phyloP scores from a whole-genome alignment of 2,329 filamentous ascomycete genomes.

The Lachnellula hyalina region DNA sequence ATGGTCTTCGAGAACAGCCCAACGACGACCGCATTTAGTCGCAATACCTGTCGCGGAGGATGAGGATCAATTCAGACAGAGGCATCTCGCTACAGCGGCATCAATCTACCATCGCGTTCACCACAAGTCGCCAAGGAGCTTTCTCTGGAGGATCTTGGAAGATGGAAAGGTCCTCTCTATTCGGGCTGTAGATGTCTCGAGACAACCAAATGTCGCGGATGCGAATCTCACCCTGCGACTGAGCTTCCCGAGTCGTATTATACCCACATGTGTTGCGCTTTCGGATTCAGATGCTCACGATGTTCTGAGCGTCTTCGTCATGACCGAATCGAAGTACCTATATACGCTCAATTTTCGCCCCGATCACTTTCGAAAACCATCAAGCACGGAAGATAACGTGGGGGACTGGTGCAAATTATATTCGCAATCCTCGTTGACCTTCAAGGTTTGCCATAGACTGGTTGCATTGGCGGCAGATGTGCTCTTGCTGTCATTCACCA shows the following conservation, averaged over 20 bases:
- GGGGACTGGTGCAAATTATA: conserved; percentile 72
- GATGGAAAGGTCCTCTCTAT: conserved; percentile 76
- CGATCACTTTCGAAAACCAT: conserved; percentile 70
- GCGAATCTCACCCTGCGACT: conserved; percentile 72
- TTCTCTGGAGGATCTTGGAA: conserved; percentile 86
- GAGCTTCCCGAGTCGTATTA: conserved; percentile 67
- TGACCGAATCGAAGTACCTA: conserved; percentile 73
- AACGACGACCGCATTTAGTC: conserved; percentile 35
- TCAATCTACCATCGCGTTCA: conserved; percentile 80
- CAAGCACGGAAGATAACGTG: conserved; percentile 67
- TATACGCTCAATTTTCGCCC: conserved; percentile 80
- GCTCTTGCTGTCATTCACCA: conserved; percentile 73
- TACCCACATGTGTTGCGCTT: conserved; percentile 73
- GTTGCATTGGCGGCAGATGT: conserved; percentile 68
- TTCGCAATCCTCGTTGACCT: conserved; percentile 65
- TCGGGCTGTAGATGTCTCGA: conserved; percentile 75
- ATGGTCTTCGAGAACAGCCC: conserved; percentile 32
- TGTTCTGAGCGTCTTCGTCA: conserved; percentile 69
- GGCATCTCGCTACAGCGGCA: conserved; percentile 69
- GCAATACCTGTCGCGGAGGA: conserved; percentile 51
- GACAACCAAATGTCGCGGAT: conserved; percentile 58
- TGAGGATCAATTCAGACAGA: conserved; percentile 66
- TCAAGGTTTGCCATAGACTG: conserved; percentile 76
- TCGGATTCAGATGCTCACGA: conserved; percentile 75
- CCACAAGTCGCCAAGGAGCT: conserved; percentile 72